Base-by-base conservation (phyloP, 129 eudicot genomes). In the Solidago caesia region DNA sequence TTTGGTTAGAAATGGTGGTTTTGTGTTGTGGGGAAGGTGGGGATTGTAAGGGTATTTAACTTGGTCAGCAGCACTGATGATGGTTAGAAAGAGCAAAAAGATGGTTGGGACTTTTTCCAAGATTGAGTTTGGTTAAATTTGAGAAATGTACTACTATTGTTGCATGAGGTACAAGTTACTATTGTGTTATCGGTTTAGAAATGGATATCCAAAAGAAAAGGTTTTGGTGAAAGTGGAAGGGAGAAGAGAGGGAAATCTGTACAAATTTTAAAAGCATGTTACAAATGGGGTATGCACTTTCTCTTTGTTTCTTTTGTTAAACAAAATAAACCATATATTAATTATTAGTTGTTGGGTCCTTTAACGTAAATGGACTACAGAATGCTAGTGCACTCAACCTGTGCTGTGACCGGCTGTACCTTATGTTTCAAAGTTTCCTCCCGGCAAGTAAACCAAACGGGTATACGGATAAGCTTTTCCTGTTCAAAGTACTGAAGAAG, bases 21-120 rank as follows among this genome's bases (percentile, higher is more conserved):
- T 59, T 70, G 77, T 29, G 82, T 53, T 78, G 77, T 52, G 67
- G 82, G 82, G 77, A 55, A 64, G 67, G 83, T 73, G 83, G 77
- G 77, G 73, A 62, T 62, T 78, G 39, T 72, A 64, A 69, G 68
- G 56, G 78, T 73, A 66, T 79, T 6, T 73, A 73, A 65, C 70
- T 39, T 73, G 83, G 83, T 73, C 83, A 73, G 83, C 78, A 65
- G 83, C 78, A 65, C 64, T 73, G 42, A 67, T 68, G 75, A 77
- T 77, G 52, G 33, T 56, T 49, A 43, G 26, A 52, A 62, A 48
- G 51, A 26, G 7, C 51, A 48, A 70, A 76, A 70, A 57, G 45
- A 47, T 60, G 14, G 56, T 42, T 77, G 74, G 9, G 62, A 7
- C 33, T 59, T 27, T 45, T 9, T 39, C 59, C 75, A 68, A 47